Base-by-base conservation (phyloP, 208 protist species). In the Acanthamoeba triangularis region DNA sequence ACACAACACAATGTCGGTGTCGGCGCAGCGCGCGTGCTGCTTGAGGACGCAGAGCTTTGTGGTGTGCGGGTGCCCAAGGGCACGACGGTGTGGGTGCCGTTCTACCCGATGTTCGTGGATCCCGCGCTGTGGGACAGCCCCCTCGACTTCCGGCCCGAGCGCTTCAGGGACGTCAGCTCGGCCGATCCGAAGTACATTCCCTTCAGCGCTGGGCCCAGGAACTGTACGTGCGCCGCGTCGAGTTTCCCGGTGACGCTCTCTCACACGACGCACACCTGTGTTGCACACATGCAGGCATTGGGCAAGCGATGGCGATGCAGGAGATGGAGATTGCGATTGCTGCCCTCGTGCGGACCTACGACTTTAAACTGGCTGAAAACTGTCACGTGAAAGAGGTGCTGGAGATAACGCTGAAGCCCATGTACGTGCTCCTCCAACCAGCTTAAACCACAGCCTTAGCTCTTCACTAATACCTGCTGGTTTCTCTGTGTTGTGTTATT, bases 81-180 rank as follows among this genome's bases (percentile, higher is more conserved):
- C 18, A 85, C 76, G 14, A 85, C 76, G 18, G 76, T 85, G 28
- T 85, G 76, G 76, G 76, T 85, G 6, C 76, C 76, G 37, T 85
- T 85, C 44, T 85, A 85, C 25, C 76, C 76, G 16, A 85, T 85
- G 76, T 85, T 85, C n/a, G 28, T 85, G 5, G 76, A 85, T 85
- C 23, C 76, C 47, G 47, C 35, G 16, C 47, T 85, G 16, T 85
- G 76, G 76, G 76, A 85, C 13, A 18, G 2, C 25, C 76, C 76
- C 16, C 47, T 61, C 44, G 44, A 85, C 16, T 85, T 85, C 76
- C 37, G 47, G 7, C 76, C 76, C 44, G 30, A 56, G 1, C 76
- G 76, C 30, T 85, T 85, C n/a, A 18, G 11, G 6, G 23, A 85
- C 3, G 20, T 35, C 44, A 61, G 28, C 25, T 41, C 76, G 8